Evolutionary conservation across 2,329 filamentous ascomycete genomes (phyloP), one percentile per base, ranked within the genome.

Genomic region (Alternaria tenuissima): DNA sequence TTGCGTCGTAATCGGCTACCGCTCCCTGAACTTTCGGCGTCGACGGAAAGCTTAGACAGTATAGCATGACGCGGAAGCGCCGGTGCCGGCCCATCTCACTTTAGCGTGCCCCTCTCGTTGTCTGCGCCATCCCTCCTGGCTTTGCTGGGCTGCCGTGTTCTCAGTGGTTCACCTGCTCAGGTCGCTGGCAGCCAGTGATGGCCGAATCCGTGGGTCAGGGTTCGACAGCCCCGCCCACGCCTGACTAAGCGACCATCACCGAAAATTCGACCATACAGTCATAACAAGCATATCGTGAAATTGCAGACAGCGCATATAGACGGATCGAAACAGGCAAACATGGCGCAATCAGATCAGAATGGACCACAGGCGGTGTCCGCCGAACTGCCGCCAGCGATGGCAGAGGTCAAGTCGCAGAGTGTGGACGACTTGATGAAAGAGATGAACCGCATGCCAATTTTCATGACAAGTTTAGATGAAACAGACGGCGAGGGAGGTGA

Each of bases 391-490:
- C 87, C 87, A 1, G 81, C 80, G 5, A 87, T 89, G 81, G 85
- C 85, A 18, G 84, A 83, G 2, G 80, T 87, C 44, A 84, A 83
- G 61, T 82, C 84, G 56, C 83, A 87, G 72, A 83, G 84, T 5
- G 82, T 82, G 1, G 86, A 89, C 48, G 87, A 91, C 66, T 80
- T 91, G 36, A 72, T 89, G 41, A 81, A 83, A 47, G 86, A 90
- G 70, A 83, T 92, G 80, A 91, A 90, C 73, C 87, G 88, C 65
- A 85, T 86, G 48, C 95, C 95, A 7, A 86, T 99, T 38, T 99
- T 99, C 84, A 99, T 99, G 95, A 98, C 93, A 30, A 89, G 92
- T 68, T 85, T 97, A 34, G 92, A 87, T 59, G 85, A 87, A 60
- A 85, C 84, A 12, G 84, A 84, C 54, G 85, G 84, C 58, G 83